Evolutionary conservation across 2,329 filamentous ascomycete genomes (phyloP).

Genomic region (Lizonia empirigonia): DNA sequence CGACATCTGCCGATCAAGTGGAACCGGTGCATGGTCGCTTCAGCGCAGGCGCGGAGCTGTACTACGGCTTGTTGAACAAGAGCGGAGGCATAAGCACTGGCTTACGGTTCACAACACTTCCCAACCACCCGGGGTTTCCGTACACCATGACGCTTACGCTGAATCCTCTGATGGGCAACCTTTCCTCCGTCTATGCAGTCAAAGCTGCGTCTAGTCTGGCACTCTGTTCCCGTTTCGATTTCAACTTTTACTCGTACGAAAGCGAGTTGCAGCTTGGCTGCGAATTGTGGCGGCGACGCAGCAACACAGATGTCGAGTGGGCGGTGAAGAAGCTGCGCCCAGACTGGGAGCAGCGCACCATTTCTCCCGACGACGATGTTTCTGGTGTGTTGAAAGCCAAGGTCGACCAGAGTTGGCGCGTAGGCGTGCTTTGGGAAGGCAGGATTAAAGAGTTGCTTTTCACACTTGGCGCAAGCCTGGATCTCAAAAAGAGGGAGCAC

Average conservation of each 20-base stretch:
- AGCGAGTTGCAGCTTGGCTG: constrained; percentile 90
- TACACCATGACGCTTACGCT: constrained; percentile 92
- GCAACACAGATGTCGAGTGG: constrained; percentile 51
- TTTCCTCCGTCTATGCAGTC: constrained; percentile 90
- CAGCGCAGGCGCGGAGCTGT: constrained; percentile 88
- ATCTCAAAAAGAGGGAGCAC: constrained; percentile 75
- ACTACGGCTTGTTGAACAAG: constrained; percentile 95
- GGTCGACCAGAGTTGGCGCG: constrained; percentile 83
- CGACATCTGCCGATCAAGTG: constrained; percentile 29
- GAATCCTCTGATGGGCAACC: constrained; percentile 91
- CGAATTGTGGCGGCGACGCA: constrained; percentile 80
- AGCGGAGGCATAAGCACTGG: constrained; percentile 90
- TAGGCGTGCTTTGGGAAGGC: constrained; percentile 91
- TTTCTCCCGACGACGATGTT: constrained; percentile 65
- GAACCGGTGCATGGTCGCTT: constrained; percentile 78
- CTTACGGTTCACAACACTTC: constrained; percentile 85
- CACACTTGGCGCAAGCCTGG: constrained; percentile 84
- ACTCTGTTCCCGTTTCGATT: constrained; percentile 89
- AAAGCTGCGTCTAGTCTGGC: constrained; percentile 82
- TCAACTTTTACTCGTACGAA: constrained; percentile 98
- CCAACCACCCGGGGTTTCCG: constrained; percentile 80
- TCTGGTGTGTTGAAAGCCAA: constrained; percentile 88
- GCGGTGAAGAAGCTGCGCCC: constrained; percentile 51
- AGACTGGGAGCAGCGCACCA: constrained; percentile 47
- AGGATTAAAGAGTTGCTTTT: constrained; percentile 91